A percentile compares a stretch with the other conserved stretches of the same genome.
phyloP scores from a whole-genome alignment of 192 early-diverging fungal genomes.

The Ambispora gerdemannii region DNA sequence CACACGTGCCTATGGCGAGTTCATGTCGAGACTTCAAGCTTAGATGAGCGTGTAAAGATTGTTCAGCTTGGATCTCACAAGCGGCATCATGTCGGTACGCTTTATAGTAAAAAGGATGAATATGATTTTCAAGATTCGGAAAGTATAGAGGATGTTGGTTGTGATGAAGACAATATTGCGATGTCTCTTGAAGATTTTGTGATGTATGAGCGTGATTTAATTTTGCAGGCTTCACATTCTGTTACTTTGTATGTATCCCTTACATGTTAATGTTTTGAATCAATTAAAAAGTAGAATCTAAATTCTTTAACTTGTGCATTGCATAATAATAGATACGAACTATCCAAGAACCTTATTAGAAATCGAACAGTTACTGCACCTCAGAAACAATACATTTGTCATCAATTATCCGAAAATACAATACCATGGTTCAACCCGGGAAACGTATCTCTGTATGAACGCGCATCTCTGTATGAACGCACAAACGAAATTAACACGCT shows the following conservation, averaged over 20 bases:
- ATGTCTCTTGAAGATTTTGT: background rate
- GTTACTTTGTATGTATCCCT: background rate
- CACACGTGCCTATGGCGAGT: background rate
- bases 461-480: no score
- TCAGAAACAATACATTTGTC: background rate
- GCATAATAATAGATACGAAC: no score
- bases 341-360: no score
- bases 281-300: no score
- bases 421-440: no score
- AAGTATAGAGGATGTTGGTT: background rate
- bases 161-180: background rate
- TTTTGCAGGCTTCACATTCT: background rate
- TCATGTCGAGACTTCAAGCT: background rate
- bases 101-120: background rate
- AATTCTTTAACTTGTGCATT: no score
- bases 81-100: background rate
- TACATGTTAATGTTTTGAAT: no score
- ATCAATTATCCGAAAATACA: background rate
- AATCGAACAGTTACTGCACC: no score
- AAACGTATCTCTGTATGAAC: no score
- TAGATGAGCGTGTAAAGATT: background rate
- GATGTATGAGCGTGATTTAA: background rate
- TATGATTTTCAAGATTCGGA: background rate
- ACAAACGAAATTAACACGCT: no score
- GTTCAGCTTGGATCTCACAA: background rate